These are phyloP conservation scores for Hordeum vulgare DNA, from an alignment of 176 grass and related monocot species.

Conservation along the genomic window MorexV3_pseudomolecules_assembly NC_058524.1:556059896-556060395, in stretches of 20 bases:
- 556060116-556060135: constrained; percentile 3
- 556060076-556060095: background rate
- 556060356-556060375: background rate
- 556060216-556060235: constrained; percentile 44
- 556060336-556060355: background rate
- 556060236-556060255: constrained; percentile 26
- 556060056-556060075: background rate
- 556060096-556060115: background rate
- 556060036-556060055: background rate
- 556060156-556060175: constrained; percentile 33
- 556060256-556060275: constrained; percentile 25
- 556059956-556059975: no score
- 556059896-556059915: no score
- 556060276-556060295: constrained; percentile 26
- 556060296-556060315: constrained; percentile 13
- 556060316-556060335: constrained; percentile 1
- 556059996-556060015: no score
- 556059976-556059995: no score
- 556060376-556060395: constrained; percentile 3
- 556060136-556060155: constrained; percentile 23
- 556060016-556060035: background rate
- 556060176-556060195: constrained; percentile 50
- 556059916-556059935: no score
- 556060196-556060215: constrained; percentile 3
- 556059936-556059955: no score